Evolutionary conservation across 805 yeast genomes (phyloP).

Genomic region (Priceomyces melissophilus): DNA sequence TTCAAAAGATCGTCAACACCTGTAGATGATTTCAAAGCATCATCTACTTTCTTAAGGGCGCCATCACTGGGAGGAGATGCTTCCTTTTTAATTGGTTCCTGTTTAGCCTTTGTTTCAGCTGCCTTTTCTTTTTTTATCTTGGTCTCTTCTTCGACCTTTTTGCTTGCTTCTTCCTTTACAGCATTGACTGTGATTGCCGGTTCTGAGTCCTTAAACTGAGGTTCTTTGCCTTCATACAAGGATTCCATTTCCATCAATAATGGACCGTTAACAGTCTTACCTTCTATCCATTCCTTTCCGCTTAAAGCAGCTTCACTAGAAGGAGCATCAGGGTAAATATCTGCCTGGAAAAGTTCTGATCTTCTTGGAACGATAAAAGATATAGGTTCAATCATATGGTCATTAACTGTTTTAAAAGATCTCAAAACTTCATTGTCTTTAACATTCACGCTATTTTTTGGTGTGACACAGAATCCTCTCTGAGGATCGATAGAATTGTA

Average conservation of each 20-base stretch:
- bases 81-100: conserved; percentile 6
- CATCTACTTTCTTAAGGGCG: conserved; percentile 26
- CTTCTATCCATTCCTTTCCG: conserved; percentile 76
- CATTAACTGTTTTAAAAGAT: conserved; percentile 85
- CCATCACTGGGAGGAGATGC: conserved; percentile 2
- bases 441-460: conserved; percentile 75
- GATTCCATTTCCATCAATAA: conserved; percentile 71
- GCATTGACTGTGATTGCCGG: conserved; percentile 30
- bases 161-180: conserved; percentile 19
- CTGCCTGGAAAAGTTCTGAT: conserved; percentile 88
- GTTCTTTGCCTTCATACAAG: conserved; percentile 70
- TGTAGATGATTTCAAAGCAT: conserved; percentile 32
- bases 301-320: conserved; percentile 73
- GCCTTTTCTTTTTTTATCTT: conserved; percentile 11
- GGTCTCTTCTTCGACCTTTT: conserved; percentile 9
- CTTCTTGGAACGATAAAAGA: conserved; percentile 93
- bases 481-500: conserved; percentile 88
- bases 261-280: conserved; percentile 82
- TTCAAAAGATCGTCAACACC: conserved; percentile 32
- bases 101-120: not conserved
- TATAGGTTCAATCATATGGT: conserved; percentile 80
- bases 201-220: conserved; percentile 42
- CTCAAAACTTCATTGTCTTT: conserved; percentile 81
- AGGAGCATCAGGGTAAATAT: conserved; percentile 89
- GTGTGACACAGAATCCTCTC: conserved; percentile 91